Base-by-base conservation (phyloP, 805 yeast genomes). In the Teunomyces panamensis region DNA sequence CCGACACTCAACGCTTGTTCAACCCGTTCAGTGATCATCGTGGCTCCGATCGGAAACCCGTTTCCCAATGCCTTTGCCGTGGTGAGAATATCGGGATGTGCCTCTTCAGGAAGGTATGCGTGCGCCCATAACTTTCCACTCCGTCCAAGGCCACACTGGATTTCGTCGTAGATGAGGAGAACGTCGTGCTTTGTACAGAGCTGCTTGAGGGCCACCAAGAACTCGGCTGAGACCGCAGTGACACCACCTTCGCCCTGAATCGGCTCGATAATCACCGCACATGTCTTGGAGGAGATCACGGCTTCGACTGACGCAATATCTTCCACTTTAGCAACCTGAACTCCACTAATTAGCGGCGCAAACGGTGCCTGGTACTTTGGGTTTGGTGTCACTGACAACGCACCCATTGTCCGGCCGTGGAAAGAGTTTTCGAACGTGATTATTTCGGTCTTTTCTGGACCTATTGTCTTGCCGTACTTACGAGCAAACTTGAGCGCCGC, bases 161-260 rank as follows among this genome's bases (percentile, higher is more conserved):
- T 92, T 71, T 92, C 99, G 71, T 92, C 99, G 64, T 83, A 90
- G 54, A 92, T 91, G 49, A 92, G 78, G 29, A 89, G 63, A 9
- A 87, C 95, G 46, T 86, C 82, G 56, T 84, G 76, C 47, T 83
- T 77, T 48, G 72, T 69, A 64, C 97, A 89, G 48, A 87, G 68
- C 57, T 79, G 66, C 56, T 85, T 84, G 63, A 92, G 71, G 43
- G 80, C 81, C 3, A 74, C 62, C 52, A 92, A 74, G 62, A 88
- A 90, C 37, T 83, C 87, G 0, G 68, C 56, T 33, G 79, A 74
- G 49, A 89, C 79, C 16, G 85, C 81, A 59, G 83, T 81, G 14
- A 92, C 84, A 48, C 99, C 99, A 49, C 99, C 98, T 71, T 92
- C 99, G 56, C 98, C 99, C 73, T 94, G 99, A 49, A 94, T 85